phyloP scores from a whole-genome alignment of 805 yeast genomes.

The Jamesozyma piceae region DNA sequence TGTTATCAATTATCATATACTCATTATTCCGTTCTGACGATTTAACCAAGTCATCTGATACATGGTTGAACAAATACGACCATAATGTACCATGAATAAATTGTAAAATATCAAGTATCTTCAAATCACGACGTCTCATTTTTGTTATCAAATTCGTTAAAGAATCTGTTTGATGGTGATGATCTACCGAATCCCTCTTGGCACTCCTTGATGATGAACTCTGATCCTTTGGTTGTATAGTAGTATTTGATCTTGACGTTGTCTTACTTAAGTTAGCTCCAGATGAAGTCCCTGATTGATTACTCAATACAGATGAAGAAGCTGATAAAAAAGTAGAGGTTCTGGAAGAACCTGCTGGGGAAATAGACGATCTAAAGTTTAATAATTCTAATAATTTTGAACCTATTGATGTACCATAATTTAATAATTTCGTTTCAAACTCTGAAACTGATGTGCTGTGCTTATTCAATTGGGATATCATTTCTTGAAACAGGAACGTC shows the following conservation, averaged over 20 bases:
- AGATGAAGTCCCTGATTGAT: background rate
- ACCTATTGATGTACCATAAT: slow-evolving; percentile 73
- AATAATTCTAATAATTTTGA: slow-evolving; percentile 55
- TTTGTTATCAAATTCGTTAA: slow-evolving; percentile 17
- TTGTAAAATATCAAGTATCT: slow-evolving; percentile 58
- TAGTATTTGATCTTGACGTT: background rate
- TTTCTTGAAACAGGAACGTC: slow-evolving; percentile 63
- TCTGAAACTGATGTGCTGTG: slow-evolving; percentile 58
- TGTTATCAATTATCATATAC: slow-evolving; percentile 73
- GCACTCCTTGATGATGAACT: background rate
- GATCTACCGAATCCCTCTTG: slow-evolving; percentile 1
- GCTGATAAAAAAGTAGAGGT: slow-evolving; percentile 13
- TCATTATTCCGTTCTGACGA: slow-evolving; percentile 57
- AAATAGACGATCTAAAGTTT: slow-evolving; percentile 25
- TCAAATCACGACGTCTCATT: slow-evolving; percentile 44
- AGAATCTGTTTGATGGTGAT: slow-evolving; percentile 10
- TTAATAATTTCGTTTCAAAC: slow-evolving; percentile 50
- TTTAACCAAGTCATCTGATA: slow-evolving; percentile 69
- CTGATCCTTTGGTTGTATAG: no score
- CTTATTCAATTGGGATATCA: slow-evolving; percentile 53
- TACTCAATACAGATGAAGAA: no score
- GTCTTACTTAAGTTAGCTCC: background rate
- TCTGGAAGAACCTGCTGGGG: slow-evolving; percentile 14
- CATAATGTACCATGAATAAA: slow-evolving; percentile 68
- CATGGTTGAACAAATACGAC: slow-evolving; percentile 64